Conservation (phyloP, 176 grass and related monocot genomes). For the Eleusine indica region DNA sequence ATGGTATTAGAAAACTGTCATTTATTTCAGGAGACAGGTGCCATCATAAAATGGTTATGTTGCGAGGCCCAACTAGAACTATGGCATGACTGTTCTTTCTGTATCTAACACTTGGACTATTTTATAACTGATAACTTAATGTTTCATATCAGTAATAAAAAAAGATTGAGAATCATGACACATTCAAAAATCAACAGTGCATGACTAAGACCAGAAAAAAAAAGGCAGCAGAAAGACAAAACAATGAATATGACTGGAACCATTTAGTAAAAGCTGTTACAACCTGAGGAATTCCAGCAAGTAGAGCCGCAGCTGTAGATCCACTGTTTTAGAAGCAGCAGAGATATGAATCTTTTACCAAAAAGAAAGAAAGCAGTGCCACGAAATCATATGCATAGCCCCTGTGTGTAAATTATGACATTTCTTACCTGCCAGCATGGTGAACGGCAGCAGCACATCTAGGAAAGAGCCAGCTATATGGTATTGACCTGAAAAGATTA, state of each 20-base stretch:
- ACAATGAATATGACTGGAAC: constrained; percentile 2
- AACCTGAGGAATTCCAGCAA: constrained; percentile 82
- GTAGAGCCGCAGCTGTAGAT: constrained; percentile 76
- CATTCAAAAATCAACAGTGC: background rate
- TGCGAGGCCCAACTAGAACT: background rate
- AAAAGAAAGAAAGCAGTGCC: background rate
- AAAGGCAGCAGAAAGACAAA: constrained; percentile 13
- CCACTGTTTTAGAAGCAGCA: constrained; percentile 59
- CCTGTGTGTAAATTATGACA: background rate
- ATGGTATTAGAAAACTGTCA: constrained; percentile 6
- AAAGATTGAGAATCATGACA: background rate
- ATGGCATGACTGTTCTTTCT: background rate
- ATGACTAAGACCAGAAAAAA: background rate
- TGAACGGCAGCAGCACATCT: constrained; percentile 72
- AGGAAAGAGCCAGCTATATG: constrained; percentile 87
- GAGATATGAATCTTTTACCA: constrained; percentile 8
- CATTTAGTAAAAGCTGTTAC: background rate
- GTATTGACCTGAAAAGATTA: constrained; percentile 67
- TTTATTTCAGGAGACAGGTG: constrained; percentile 18
- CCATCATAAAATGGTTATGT: background rate
- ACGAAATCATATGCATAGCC: constrained; percentile 4
- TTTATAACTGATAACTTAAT: background rate
- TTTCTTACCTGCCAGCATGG: constrained; percentile 81
- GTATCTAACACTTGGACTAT: background rate
- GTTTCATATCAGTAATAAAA: background rate